phyloP scores from a whole-genome alignment of 352 stramenopile species.

The Globisporangium okanoganense region DNA sequence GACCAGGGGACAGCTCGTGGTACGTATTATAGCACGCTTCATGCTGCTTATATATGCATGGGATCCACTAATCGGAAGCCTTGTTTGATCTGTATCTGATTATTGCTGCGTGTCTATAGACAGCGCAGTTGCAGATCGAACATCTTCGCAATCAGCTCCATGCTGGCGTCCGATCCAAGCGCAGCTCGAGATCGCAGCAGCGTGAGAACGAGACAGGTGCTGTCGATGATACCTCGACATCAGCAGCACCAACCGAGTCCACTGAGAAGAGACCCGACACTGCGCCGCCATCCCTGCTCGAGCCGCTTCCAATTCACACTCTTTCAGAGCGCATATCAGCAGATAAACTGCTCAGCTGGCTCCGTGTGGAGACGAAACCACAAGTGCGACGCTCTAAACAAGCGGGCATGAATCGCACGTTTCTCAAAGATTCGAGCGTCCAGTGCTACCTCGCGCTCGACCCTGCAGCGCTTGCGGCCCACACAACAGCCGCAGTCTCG shows the following conservation, averaged over 20 bases:
- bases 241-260: background rate
- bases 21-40: too few relatives aligned
- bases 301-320: slow-evolving; percentile 9
- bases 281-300: slow-evolving; percentile 3
- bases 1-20: slow-evolving; percentile 18
- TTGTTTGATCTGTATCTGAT: background rate
- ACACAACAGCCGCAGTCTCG: background rate
- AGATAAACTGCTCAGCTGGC: slow-evolving; percentile 28
- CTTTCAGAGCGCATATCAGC: slow-evolving; percentile 24
- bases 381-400: background rate
- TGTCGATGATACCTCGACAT: background rate
- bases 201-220: background rate
- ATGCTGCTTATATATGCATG: too few relatives aligned
- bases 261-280: background rate
- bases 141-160: background rate
- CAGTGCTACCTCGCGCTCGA: slow-evolving; percentile 29
- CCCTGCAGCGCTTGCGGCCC: background rate
- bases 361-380: slow-evolving; percentile 24
- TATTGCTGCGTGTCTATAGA: background rate
- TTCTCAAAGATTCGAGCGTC: slow-evolving; percentile 20
- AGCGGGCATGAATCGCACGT: slow-evolving; percentile 11
- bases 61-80: background rate
- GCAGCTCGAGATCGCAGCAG: background rate
- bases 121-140: slow-evolving; percentile 10
- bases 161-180: background rate